These are phyloP conservation scores for Nakazawaea wickerhamii DNA, from an alignment of 805 yeast species.

Conservation along the genomic window DNA sequence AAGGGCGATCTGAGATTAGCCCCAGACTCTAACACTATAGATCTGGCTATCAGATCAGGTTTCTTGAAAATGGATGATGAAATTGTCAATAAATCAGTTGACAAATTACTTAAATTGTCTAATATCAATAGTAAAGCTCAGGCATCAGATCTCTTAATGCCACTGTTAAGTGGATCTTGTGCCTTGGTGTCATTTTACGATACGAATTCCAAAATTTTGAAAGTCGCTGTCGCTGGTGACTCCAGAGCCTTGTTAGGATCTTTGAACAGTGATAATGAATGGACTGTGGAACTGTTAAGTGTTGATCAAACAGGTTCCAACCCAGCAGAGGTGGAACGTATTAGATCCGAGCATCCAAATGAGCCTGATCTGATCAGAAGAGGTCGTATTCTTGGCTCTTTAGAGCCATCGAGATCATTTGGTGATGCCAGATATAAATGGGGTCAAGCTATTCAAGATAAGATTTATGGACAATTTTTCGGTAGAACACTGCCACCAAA, in stretches of 20 bases:
- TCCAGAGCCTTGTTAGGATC: conserved; percentile 88
- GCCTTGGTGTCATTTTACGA: conserved; percentile 86
- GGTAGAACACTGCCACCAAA: conserved; percentile 73
- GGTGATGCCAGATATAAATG: conserved; percentile 95
- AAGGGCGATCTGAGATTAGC: conserved; percentile 40
- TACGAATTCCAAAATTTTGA: conserved; percentile 59
- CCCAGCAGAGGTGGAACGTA: conserved; percentile 77
- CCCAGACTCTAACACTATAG: conserved; percentile 69
- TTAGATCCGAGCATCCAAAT: conserved; percentile 84
- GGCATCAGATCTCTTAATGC: conserved; percentile 73
- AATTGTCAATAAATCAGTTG: conserved; percentile 71
- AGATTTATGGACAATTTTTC: conserved; percentile 69
- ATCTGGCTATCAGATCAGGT: conserved; percentile 74
- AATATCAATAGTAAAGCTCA: conserved; percentile 47
- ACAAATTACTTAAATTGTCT: conserved; percentile 62
- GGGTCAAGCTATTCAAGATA: conserved; percentile 66
- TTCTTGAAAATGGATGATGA: conserved; percentile 82
- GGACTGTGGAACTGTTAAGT: conserved; percentile 86
- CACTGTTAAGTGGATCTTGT: conserved; percentile 95
- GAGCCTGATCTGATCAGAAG: conserved; percentile 78
- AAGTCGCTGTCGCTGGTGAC: conserved; percentile 95
- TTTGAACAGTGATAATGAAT: conserved; percentile 53
- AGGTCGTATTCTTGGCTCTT: conserved; percentile 87
- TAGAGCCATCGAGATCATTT: conserved; percentile 95
- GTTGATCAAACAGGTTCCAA: conserved; percentile 94